Evolutionary conservation across 2,329 filamentous ascomycete species (phyloP).

Genomic region (Calonectria pauciramosa): DNA sequence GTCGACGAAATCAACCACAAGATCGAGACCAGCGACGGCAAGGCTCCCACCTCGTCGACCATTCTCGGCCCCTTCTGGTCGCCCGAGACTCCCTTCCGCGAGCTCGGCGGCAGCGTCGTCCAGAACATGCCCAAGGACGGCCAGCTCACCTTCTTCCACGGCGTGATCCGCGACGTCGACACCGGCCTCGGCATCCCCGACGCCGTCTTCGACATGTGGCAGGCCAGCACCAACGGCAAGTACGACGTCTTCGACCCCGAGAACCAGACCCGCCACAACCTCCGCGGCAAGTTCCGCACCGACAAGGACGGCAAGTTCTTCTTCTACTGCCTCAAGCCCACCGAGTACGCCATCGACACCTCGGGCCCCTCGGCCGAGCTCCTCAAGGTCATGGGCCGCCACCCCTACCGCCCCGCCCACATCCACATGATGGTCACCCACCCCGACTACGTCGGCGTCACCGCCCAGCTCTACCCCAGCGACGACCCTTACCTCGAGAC

Average conservation of each 20-base stretch:
- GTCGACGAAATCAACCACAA: slow-evolving; percentile 75
- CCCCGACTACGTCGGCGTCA: slow-evolving; percentile 77
- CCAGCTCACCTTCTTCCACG: slow-evolving; percentile 76
- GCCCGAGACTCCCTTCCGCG: slow-evolving; percentile 79
- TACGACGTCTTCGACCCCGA: slow-evolving; percentile 83
- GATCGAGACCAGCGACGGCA: slow-evolving; percentile 71
- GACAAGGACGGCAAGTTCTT: slow-evolving; percentile 78
- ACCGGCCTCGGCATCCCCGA: slow-evolving; percentile 76
- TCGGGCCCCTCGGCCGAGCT: slow-evolving; percentile 65
- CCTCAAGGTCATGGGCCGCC: slow-evolving; percentile 61
- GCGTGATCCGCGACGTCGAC: slow-evolving; percentile 73
- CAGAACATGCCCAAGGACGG: slow-evolving; percentile 71
- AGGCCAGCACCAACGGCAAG: slow-evolving; percentile 80
- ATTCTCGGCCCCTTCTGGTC: slow-evolving; percentile 87
- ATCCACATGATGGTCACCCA: slow-evolving; percentile 70
- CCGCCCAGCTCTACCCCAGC: slow-evolving; percentile 83
- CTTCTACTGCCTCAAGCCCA: slow-evolving; percentile 83
- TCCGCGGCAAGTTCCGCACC: slow-evolving; percentile 81
- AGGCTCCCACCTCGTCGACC: slow-evolving; percentile 78
- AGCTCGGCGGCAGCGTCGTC: slow-evolving; percentile 76
- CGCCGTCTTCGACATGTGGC: slow-evolving; percentile 84
- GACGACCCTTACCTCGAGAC: slow-evolving; percentile 72
- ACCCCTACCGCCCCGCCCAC: slow-evolving; percentile 64
- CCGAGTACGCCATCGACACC: slow-evolving; percentile 78
- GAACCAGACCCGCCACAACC: slow-evolving; percentile 79